A percentile compares a stretch with the other conserved stretches of the same genome.
These are phyloP conservation scores for Eucalyptus rudis DNA, from an alignment of 345 rosid species.

Conservation along the genomic window DNA sequence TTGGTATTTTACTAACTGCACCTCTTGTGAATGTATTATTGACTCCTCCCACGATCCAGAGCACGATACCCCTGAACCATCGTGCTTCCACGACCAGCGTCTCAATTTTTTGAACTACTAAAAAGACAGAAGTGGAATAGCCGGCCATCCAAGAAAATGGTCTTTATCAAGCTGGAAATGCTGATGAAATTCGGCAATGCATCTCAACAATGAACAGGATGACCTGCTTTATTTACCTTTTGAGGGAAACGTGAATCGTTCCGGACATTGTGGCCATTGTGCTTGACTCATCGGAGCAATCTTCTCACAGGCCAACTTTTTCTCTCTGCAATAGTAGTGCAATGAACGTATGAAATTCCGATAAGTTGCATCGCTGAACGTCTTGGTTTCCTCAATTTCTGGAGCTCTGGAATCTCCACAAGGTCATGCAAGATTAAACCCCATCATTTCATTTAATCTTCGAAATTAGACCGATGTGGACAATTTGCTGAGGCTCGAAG, in stretches of 20 bases:
- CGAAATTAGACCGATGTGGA: neutral
- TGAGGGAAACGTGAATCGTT: neutral
- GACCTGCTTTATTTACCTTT: neutral
- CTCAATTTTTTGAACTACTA: neutral
- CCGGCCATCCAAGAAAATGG: neutral
- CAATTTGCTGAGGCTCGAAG: neutral
- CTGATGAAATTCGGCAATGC: neutral
- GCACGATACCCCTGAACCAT: neutral
- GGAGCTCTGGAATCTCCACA: neutral
- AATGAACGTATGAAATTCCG: neutral
- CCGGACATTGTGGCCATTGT: neutral
- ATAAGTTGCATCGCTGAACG: neutral
- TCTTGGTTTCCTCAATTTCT: neutral
- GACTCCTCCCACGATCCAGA: neutral
- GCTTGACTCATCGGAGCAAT: neutral
- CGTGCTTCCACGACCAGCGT: neutral
- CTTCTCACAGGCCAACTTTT: neutral
- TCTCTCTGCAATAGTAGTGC: neutral
- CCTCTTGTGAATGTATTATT: neutral
- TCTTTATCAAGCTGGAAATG: neutral
- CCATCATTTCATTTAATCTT: neutral
- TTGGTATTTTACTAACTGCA: neutral
- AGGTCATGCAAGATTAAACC: neutral
- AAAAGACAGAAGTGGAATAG: neutral
- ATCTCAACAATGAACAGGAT: neutral